Percentiles rank a stretch among this genome's conserved stretches.
phyloP scores from a whole-genome alignment of 2,329 filamentous ascomycete genomes.

The Anthostomella pinea region DNA sequence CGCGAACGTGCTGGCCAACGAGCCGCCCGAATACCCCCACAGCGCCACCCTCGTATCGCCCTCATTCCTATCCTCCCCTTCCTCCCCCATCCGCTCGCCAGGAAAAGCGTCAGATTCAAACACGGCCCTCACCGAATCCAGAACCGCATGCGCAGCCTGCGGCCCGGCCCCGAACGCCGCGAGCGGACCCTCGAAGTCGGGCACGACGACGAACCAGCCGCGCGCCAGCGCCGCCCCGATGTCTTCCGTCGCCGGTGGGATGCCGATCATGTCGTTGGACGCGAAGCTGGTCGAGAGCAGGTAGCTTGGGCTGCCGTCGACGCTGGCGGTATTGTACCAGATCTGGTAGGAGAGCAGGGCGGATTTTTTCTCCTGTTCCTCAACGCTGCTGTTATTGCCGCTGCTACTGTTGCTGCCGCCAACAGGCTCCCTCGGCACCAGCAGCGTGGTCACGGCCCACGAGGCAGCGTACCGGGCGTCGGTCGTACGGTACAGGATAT shows the following conservation, averaged over 20 bases:
- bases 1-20: constrained; percentile 50
- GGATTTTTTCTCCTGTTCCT: no score
- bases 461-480: constrained; percentile 32
- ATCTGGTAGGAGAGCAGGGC: constrained; percentile 39
- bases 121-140: constrained; percentile 17
- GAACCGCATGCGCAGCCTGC: constrained; percentile 15
- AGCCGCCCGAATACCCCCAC: constrained; percentile 57
- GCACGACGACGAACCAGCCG: constrained; percentile 45
- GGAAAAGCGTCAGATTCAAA: constrained; percentile 7
- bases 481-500: constrained; percentile 39
- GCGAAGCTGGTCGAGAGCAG: constrained; percentile 9
- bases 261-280: constrained; percentile 12
- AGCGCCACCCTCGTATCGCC: constrained; percentile 34
- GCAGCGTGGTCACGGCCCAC: constrained; percentile 39
- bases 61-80: no score
- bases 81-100: no score
- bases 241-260: constrained; percentile 17
- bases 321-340: constrained; percentile 33
- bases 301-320: constrained; percentile 38
- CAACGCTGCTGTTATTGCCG: no score
- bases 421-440: constrained; percentile 11
- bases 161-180: constrained; percentile 25
- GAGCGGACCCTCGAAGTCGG: constrained; percentile 44
- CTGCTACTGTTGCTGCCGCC: constrained; percentile 6
- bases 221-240: constrained; percentile 34